phyloP scores from a whole-genome alignment of 208 protist genomes.

The Acanthamoeba sp. region DNA sequence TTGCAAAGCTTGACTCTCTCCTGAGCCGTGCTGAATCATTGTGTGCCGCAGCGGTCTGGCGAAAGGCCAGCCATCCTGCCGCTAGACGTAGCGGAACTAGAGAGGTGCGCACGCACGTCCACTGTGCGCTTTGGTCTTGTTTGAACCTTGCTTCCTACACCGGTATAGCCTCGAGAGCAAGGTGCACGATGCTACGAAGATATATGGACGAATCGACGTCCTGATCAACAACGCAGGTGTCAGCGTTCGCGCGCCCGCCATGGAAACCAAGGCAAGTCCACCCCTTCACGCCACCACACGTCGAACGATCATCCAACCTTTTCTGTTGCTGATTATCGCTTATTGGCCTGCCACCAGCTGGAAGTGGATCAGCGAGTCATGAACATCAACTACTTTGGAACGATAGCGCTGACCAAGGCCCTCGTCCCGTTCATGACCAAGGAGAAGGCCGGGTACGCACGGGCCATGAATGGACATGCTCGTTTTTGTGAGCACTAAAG shows the following conservation, averaged over 20 bases:
- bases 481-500: no score
- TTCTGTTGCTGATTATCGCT: not conserved
- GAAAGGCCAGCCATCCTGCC: not conserved
- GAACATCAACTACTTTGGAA: slow-evolving; percentile 67
- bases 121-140: not conserved
- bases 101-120: not conserved
- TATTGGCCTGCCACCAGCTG: not conserved
- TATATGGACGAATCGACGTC: slow-evolving; percentile 33
- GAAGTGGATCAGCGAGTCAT: slow-evolving; percentile 64
- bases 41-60: no score
- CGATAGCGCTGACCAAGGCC: slow-evolving; percentile 51
- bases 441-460: not conserved
- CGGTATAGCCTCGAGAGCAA: not conserved
- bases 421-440: slow-evolving; percentile 17
- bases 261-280: slow-evolving; percentile 5
- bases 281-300: not conserved
- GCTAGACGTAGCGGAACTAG: not conserved
- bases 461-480: no score
- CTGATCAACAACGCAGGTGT: slow-evolving; percentile 71
- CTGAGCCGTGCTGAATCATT: no score
- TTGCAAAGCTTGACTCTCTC: no score
- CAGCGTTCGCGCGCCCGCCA: not conserved
- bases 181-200: not conserved
- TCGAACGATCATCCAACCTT: no score
- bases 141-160: not conserved